Conservation (phyloP, 2,329 filamentous ascomycete genomes). For the Neofusicoccum sp. region DNA sequence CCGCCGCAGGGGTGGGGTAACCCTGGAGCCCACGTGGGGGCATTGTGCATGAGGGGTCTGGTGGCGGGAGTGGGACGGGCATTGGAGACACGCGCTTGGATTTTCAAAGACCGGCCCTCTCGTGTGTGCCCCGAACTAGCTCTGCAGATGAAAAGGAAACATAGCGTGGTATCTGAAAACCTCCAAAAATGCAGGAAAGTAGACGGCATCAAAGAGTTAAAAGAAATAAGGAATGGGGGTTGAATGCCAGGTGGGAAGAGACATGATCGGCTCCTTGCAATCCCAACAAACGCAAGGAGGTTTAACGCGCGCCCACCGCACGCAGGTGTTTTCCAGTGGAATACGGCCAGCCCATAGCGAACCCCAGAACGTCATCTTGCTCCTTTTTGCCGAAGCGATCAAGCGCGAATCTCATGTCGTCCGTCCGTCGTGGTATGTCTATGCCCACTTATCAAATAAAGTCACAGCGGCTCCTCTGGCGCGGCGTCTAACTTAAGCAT, state of each 20-base stretch:
- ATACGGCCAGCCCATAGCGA: not conserved
- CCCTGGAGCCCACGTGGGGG: constrained; percentile 4
- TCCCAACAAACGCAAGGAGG: not conserved
- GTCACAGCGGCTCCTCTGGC: not conserved
- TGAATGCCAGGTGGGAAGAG: not conserved
- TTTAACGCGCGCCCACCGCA: not conserved
- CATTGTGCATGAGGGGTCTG: not conserved
- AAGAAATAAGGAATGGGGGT: not conserved
- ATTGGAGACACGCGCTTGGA: constrained; percentile 6
- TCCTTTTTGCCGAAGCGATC: not conserved
- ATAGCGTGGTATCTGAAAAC: constrained; percentile 14
- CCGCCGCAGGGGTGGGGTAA: constrained; percentile 7
- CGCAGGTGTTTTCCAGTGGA: not conserved
- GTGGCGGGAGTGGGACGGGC: not conserved
- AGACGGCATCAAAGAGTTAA: not conserved
- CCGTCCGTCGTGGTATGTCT: not conserved
- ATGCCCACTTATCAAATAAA: not conserved
- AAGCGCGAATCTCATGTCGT: constrained; percentile 2
- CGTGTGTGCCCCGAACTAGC: not conserved
- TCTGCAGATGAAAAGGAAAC: constrained; percentile 4
- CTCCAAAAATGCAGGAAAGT: constrained; percentile 3
- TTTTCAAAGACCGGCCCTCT: not conserved
- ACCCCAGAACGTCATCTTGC: not conserved
- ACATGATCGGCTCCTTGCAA: not conserved
- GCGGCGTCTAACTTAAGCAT: constrained; percentile 1